phyloP scores from a whole-genome alignment of 2,329 filamentous ascomycete species.

The Penicillium sp. region DNA sequence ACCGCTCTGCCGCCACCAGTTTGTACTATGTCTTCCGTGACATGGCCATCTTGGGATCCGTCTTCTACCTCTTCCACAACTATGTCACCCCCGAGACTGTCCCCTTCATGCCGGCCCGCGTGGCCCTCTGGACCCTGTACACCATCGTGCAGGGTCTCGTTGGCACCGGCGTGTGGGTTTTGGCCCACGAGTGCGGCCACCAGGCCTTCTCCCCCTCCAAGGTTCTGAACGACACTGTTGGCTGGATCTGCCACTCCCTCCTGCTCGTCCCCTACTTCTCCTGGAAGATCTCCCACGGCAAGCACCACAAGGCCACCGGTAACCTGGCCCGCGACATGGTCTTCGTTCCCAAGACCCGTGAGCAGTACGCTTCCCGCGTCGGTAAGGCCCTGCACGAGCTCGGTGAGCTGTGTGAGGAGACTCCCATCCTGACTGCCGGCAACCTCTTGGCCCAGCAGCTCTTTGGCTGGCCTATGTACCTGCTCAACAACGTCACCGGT shows the following conservation, averaged over 20 bases:
- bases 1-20: constrained; percentile 74
- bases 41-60: constrained; percentile 65
- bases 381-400: constrained; percentile 77
- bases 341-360: constrained; percentile 88
- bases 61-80: constrained; percentile 85
- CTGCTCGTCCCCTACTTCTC: constrained; percentile 96
- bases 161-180: constrained; percentile 89
- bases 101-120: constrained; percentile 65
- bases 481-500: constrained; percentile 87
- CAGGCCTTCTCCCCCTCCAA: constrained; percentile 94
- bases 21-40: constrained; percentile 84
- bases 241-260: constrained; percentile 84
- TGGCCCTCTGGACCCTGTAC: constrained; percentile 63
- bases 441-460: constrained; percentile 82
- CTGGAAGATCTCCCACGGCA: constrained; percentile 98
- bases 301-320: constrained; percentile 99
- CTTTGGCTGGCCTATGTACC: constrained; percentile 88
- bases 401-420: constrained; percentile 88
- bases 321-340: constrained; percentile 99
- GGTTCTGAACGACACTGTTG: constrained; percentile 83
- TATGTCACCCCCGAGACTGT: constrained; percentile 83
- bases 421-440: constrained; percentile 74
- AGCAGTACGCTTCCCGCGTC: constrained; percentile 72
- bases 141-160: constrained; percentile 88
- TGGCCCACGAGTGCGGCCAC: constrained; percentile 97